Base-by-base conservation (phyloP, 1,139 yeast genomes). In the Yamadazyma mexicana region DNA sequence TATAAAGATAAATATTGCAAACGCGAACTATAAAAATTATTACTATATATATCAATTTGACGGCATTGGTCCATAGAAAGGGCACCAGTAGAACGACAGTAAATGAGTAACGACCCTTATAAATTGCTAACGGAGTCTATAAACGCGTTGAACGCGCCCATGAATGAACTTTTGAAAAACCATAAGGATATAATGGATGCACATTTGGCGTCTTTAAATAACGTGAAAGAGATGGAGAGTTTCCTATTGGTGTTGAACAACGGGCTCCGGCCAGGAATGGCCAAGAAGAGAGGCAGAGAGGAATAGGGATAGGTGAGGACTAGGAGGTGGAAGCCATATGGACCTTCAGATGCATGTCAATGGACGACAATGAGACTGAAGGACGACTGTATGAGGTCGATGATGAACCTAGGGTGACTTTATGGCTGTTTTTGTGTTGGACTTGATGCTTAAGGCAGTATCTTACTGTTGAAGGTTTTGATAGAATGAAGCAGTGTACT, bases 131-230 rank as follows among this genome's bases (percentile, higher is more conserved):
- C 60, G 0, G 48, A 52, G 14, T 51, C 63, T 0, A 31, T 66
- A 5, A 44, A 43, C 30, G 35, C 49, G 18, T 40, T 66, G 38
- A 49, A 45, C 4, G 46, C 43, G 18, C 69, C 72, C 0, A 34
- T 66, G 31, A 44, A 47, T 11, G 45, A 42, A 3, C 44, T 66
- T 11, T 50, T 65, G 33, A 48, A 44, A n/a, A 47, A 50, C 6
- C 72, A 67, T 40, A 57, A 59, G 33, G 55, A 58, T 35, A 51
- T 66, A 29, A 46, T 58, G 34, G 46, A 54, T 4, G 69, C 59
- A 40, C 62, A 64, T 37, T 41, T 58, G 30, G 44, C 44, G 11
- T 50, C 56, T 14, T 52, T 60, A 38, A 58, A 59, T 35, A 59
- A 59, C 40, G 42, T 61, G 29, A 44, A 42, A 25, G 34, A 38